Base-by-base conservation (phyloP, 1,139 yeast genomes). In the Pichia norvegensis region DNA sequence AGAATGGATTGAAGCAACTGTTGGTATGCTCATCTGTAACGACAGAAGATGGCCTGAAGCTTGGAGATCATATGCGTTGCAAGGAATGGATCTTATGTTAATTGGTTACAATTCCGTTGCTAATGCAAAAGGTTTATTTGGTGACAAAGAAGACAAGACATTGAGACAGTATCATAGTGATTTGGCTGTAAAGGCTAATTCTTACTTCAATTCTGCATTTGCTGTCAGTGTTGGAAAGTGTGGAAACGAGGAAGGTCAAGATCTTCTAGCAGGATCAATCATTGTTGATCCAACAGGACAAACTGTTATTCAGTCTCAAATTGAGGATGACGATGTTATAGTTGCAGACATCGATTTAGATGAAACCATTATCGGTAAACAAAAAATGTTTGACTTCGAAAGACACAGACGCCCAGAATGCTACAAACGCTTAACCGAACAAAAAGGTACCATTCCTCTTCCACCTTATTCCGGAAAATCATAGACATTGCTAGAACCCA, bases 1-100 rank as follows among this genome's bases (percentile, higher is more conserved):
- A n/a, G 45, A 41, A 19, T 43, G 45, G 46, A 46, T 46, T 19
- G 49, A 42, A 36, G 47, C 51, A 10, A 48, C 47, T 21, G 46
- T 48, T 19, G 51, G 51, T 25, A 63, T 63, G 60, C 52, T 65
- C 42, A 65, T 66, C 36, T 66, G 69, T 52, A 66, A 66, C 45
- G 69, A 66, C 50, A 58, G 69, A 54, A 60, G 69, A 53, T 66
- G 69, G 69, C 66, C 67, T 6, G 69, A 66, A 46, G 65, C 68
- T 13, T 66, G 69, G 69, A 63, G 68, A 55, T 46, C 54, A 36
- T 62, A 52, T 27, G 55, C 54, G 4, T 42, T 52, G n/a, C 56
- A 53, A 40, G 57, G 56, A 4, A 50, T 52, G 33, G 57, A 54
- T 25, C 47, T 54, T 21, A 52, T 53, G 31, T 45, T 52, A n/a